Percentiles rank a stretch among this genome's conserved stretches.
These are phyloP conservation scores for Trichophyton rubrum DNA, from an alignment of 2,329 filamentous ascomycete genomes.

Conservation along the genomic window DNA sequence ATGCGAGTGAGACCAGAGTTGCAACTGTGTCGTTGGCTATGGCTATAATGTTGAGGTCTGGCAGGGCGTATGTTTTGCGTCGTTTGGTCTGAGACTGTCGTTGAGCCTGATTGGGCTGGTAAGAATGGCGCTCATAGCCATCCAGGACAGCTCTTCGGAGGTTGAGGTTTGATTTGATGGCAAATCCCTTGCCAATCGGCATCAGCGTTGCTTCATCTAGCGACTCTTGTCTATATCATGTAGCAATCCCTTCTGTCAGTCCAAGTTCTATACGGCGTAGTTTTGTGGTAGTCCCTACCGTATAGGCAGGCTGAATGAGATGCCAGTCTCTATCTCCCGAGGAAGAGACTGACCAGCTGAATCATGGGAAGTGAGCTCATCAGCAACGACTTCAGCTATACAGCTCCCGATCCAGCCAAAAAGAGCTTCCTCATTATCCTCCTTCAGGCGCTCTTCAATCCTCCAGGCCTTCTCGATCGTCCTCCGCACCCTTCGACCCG, in stretches of 20 bases:
- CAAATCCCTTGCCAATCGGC: conserved; percentile 43
- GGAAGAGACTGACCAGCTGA: conserved; percentile 19
- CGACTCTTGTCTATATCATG: conserved; percentile 30
- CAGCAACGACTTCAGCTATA: conserved; percentile 57
- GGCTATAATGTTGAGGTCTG: conserved; percentile 53
- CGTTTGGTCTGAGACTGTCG: conserved; percentile 18
- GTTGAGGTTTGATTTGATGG: conserved; percentile 24
- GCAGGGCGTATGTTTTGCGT: conserved; percentile 35
- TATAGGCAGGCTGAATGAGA: conserved; percentile 34
- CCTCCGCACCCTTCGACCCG: conserved; percentile 41
- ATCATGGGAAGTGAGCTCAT: conserved; percentile 27
- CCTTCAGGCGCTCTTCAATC: conserved; percentile 60
- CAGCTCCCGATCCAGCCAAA: conserved; percentile 65
- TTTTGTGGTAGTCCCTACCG: conserved; percentile 20
- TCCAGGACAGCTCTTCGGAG: conserved; percentile 24
- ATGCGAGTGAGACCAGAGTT: conserved; percentile 63
- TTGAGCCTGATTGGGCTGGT: conserved; percentile 15
- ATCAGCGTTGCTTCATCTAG: conserved; percentile 40
- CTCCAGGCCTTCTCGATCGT: conserved; percentile 60
- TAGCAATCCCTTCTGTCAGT: not conserved
- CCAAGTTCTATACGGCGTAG: not conserved
- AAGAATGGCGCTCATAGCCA: conserved; percentile 33
- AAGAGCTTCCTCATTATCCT: conserved; percentile 54
- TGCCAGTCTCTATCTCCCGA: conserved; percentile 27
- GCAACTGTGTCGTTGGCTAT: conserved; percentile 70